Conservation (phyloP, 208 protist genomes). For the Leishmania martiniquensis region DNA sequence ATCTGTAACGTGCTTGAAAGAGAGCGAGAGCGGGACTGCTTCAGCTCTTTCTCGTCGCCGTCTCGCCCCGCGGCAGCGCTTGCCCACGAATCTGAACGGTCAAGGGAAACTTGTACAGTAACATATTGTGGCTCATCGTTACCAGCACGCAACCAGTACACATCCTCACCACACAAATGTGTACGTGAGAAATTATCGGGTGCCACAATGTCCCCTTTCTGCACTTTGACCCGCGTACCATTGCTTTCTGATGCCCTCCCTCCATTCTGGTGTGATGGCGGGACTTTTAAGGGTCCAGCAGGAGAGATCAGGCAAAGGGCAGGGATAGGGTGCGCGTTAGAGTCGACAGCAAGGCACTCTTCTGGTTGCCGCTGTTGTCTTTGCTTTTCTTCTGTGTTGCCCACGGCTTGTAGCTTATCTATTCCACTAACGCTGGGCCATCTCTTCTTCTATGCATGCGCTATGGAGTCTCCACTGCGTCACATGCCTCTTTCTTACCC, state of each 20-base stretch:
- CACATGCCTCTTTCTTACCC: neutral
- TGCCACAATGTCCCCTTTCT: neutral
- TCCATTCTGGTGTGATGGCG: neutral
- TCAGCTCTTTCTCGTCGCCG: neutral
- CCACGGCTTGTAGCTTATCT: neutral
- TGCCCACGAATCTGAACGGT: neutral
- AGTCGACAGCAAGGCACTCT: neutral
- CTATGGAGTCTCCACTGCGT: neutral
- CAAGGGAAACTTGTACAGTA: neutral
- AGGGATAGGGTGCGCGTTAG: neutral
- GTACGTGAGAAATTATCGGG: neutral
- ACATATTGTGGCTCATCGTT: neutral
- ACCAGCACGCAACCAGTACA: neutral
- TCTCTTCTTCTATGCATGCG: neutral
- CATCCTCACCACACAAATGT: neutral
- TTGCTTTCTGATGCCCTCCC: neutral
- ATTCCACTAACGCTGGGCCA: neutral
- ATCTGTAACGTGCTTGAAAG: neutral
- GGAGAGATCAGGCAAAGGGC: neutral
- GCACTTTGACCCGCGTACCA: neutral
- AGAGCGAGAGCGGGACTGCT: neutral
- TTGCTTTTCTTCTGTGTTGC: conserved; percentile 2
- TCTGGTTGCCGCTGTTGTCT: conserved; percentile 3
- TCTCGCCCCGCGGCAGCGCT: neutral
- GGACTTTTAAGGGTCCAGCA: neutral